Conservation (phyloP, 1,284 basidiomycete species). For the Coniferiporia weirii region DNA sequence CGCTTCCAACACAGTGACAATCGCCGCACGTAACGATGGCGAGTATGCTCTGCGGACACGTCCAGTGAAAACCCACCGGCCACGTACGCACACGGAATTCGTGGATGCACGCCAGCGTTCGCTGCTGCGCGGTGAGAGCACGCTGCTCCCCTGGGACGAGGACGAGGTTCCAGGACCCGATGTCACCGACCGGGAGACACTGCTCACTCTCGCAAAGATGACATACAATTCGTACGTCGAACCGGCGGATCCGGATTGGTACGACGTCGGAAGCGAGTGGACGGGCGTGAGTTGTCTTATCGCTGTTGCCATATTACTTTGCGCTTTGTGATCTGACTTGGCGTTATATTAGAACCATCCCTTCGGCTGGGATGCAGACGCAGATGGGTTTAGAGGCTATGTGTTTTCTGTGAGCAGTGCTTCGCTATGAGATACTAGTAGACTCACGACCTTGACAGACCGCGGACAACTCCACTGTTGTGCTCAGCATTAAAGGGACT, state of each 20-base stretch:
- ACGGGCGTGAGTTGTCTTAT: slow-evolving; percentile 45
- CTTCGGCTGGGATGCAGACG: slow-evolving; percentile 89
- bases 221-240: slow-evolving; percentile 72
- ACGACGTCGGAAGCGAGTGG: slow-evolving; percentile 65
- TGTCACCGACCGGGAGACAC: slow-evolving; percentile 68
- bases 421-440: background rate
- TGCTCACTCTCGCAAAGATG: slow-evolving; percentile 90
- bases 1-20: slow-evolving; percentile 13
- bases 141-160: slow-evolving; percentile 53
- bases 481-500: slow-evolving; percentile 94
- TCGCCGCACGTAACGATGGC: slow-evolving; percentile 17
- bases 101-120: slow-evolving; percentile 47
- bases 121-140: slow-evolving; percentile 41
- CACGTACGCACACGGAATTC: slow-evolving; percentile 48
- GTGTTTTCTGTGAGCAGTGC: slow-evolving; percentile 56
- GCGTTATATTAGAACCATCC: slow-evolving; percentile 54
- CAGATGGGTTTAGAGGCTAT: slow-evolving; percentile 88
- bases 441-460: background rate
- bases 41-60: slow-evolving; percentile 38
- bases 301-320: background rate
- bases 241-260: slow-evolving; percentile 67
- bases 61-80: slow-evolving; percentile 38
- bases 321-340: too few relatives aligned
- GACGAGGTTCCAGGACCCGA: slow-evolving; percentile 64
- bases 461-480: slow-evolving; percentile 75